Evolutionary conservation across 257 asterid species (phyloP).

Genomic region (Asclepias syriaca): DNA sequence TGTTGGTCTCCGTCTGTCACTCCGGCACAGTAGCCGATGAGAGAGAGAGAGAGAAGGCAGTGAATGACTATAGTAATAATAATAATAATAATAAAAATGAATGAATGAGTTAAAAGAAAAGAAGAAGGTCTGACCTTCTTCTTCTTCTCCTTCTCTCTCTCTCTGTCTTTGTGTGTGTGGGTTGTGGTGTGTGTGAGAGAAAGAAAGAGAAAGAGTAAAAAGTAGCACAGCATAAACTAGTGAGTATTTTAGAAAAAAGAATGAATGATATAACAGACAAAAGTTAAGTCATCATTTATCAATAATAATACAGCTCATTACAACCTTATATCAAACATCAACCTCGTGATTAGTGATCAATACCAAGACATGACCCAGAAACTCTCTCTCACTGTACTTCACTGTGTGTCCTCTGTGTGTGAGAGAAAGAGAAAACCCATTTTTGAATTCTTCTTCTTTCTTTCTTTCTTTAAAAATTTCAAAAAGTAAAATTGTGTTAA

Average conservation of each 20-base stretch:
- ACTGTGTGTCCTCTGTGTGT: background rate
- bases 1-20: constrained; percentile 47
- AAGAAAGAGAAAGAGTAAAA: constrained; percentile 24
- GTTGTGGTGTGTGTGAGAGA: constrained; percentile 10
- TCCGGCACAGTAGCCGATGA: constrained; percentile 86
- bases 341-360: constrained; percentile 76
- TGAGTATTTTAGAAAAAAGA: background rate
- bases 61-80: constrained; percentile 32
- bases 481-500: constrained; percentile 10
- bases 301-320: constrained; percentile 63
- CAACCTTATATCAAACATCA: constrained; percentile 53
- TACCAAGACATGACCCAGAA: constrained; percentile 34
- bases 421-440: constrained; percentile 4
- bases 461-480: too few species aligned
- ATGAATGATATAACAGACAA: constrained; percentile 32
- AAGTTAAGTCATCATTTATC: constrained; percentile 76
- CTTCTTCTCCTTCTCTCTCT: background rate
- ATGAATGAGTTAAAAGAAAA: constrained; percentile 48
- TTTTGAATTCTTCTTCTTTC: constrained; percentile 3
- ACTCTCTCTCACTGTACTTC: constrained; percentile 17
- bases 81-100: background rate
- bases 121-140: constrained; percentile 37
- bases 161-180: background rate
- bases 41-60: constrained; percentile 22
- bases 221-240: constrained; percentile 14